Base-by-base conservation (phyloP, 1,284 basidiomycete species). In the Sporisorium exsertum region DNA sequence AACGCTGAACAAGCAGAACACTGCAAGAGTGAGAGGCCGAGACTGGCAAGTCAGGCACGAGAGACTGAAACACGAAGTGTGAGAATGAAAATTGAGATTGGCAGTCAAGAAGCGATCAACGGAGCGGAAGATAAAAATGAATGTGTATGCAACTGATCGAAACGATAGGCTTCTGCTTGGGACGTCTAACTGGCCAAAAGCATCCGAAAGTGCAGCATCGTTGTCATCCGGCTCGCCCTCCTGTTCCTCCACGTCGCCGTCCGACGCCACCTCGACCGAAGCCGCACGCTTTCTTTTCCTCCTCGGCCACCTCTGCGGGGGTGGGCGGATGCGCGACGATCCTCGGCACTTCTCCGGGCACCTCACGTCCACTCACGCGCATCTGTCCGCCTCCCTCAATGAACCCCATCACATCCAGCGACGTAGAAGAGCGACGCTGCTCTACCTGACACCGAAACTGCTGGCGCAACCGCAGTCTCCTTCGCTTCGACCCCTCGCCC, bases 301-400 rank as follows among this genome's bases (percentile, higher is more conserved):
- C n/a, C 40, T 43, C 5, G 5, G 40, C 40, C n/a, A 20, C 18
- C 2, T 4, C 13, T 7, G 16, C 24, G 33, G 59, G 59, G 0
- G 59, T 49, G 1, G 60, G 60, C 7, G 60, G 60, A 9, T 50
- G 46, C 7, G 53, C 60, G 10, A 63, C 52, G 46, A 63, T 63
- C n/a, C 12, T 12, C 8, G 60, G 60, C 1, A 52, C 33, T 5
- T n/a, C 4, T n/a, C n/a, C n/a, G n/a, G n/a, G n/a, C 37, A 40
- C 37, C 37, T n/a, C 37, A n/a, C 37, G 4, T 16, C n/a, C 37
- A 15, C 16, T 8, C 5, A 5, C 8, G 2, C 37, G 7, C 37
- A n/a, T 16, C 37, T 35, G 33, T 15, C 13, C 33, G 33, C 33
- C 5, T 32, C 10, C 29, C 29, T 5, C 29, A 5, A 32, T 32